Percentiles rank a stretch among this genome's conserved stretches.
phyloP scores from a whole-genome alignment of 139 green algal genomes.

The Microglena sp. region DNA sequence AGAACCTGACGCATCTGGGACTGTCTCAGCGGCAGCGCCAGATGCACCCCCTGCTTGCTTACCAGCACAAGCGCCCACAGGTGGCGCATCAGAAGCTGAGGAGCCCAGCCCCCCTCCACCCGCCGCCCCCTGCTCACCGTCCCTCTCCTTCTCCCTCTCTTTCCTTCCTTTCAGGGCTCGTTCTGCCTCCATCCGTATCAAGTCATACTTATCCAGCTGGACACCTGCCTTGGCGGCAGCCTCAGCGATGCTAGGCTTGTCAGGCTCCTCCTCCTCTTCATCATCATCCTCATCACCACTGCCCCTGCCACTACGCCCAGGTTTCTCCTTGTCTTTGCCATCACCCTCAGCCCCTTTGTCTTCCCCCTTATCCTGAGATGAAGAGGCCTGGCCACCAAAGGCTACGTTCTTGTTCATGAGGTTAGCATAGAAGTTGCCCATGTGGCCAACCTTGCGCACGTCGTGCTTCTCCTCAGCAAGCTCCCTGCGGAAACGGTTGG shows the following conservation, averaged over 20 bases:
- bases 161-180: constrained; percentile 6
- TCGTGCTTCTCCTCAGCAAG: constrained; percentile 49
- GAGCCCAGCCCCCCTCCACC: not conserved
- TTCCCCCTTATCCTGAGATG: too few species aligned
- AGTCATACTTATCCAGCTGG: constrained; percentile 21
- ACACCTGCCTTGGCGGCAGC: constrained; percentile 13
- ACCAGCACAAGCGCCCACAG: not conserved
- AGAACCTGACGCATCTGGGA: not conserved
- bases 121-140: not conserved
- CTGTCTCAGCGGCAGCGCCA: not conserved
- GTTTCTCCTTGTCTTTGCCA: not conserved
- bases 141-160: not conserved
- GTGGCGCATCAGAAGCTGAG: not conserved
- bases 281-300: not conserved
- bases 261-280: not conserved
- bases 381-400: too few species aligned
- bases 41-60: not conserved
- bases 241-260: not conserved
- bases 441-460: constrained; percentile 65
- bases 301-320: not conserved
- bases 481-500: constrained; percentile 31
- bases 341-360: not conserved
- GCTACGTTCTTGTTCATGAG: constrained; percentile 69
- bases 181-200: constrained; percentile 25
- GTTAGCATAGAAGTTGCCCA: constrained; percentile 88